Conservation (phyloP, 257 asterid genomes). For the Solanum chiquidenum region DNA sequence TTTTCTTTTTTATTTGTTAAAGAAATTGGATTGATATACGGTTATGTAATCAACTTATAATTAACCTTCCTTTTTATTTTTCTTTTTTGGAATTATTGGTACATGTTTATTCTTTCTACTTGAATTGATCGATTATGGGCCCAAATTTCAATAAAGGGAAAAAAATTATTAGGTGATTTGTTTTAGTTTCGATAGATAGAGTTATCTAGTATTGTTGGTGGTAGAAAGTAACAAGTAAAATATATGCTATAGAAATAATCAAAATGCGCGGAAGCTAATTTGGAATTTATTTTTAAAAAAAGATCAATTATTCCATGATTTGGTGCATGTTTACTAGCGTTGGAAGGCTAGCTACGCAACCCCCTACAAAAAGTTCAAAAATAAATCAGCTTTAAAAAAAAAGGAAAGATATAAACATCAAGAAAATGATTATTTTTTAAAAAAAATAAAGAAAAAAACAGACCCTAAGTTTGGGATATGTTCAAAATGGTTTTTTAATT, state of each 20-base stretch:
- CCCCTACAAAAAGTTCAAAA: background rate
- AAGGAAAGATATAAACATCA: background rate
- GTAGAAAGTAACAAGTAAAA: no score
- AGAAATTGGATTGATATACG: background rate
- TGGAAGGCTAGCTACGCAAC: background rate
- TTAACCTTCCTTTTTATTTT: background rate
- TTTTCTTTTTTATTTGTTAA: background rate
- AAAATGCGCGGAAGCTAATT: no score
- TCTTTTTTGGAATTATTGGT: background rate
- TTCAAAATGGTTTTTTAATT: no score
- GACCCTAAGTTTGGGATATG: no score
- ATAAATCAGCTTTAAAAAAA: background rate
- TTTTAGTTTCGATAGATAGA: no score
- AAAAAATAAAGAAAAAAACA: no score
- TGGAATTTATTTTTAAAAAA: no score
- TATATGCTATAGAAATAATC: accelerated
- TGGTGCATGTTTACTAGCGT: background rate
- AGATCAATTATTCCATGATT: background rate
- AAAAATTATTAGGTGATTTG: no score
- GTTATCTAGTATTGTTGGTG: no score
- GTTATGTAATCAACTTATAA: background rate
- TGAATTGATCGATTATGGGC: no score
- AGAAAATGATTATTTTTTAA: no score
- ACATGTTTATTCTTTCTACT: background rate
- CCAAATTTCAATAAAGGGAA: no score